Percentiles rank a stretch among this genome's conserved stretches.
These are phyloP conservation scores for Alopecurus myosuroides DNA, from an alignment of 176 grass and related monocot genomes.

Conservation along the genomic window DNA sequence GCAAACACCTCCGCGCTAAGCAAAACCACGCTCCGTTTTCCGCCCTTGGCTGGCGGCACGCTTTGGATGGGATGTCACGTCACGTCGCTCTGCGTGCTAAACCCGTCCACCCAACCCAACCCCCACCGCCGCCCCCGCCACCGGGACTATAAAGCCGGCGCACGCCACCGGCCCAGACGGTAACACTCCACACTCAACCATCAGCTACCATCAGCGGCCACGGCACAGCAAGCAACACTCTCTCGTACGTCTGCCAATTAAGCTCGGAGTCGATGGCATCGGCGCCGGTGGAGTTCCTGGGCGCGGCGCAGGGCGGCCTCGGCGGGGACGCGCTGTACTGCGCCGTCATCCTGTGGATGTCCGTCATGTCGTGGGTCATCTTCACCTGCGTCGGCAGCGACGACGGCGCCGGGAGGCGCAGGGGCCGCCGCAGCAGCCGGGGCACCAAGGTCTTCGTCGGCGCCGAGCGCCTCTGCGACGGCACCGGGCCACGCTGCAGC, in stretches of 20 bases:
- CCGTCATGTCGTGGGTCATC: constrained; percentile 75
- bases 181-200: background rate
- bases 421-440: constrained; percentile 10
- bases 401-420: background rate
- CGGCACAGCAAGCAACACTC: background rate
- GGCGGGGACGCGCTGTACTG: constrained; percentile 79
- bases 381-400: constrained; percentile 51
- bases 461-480: constrained; percentile 53
- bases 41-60: constrained; percentile 20
- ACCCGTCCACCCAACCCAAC: background rate
- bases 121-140: background rate
- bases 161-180: background rate
- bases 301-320: constrained; percentile 14
- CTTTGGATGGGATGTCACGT: background rate
- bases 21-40: background rate
- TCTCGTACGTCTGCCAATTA: too few relatives aligned
- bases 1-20: constrained; percentile 25
- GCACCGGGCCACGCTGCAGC: constrained; percentile 41
- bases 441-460: constrained; percentile 44
- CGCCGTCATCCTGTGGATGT: constrained; percentile 83
- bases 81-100: background rate
- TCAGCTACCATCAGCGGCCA: background rate
- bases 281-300: constrained; percentile 34
- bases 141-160: constrained; percentile 16
- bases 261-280: background rate